Percentiles rank a stretch among this genome's conserved stretches.
These are phyloP conservation scores for Syzygium aromaticum DNA, from an alignment of 345 rosid species.

Conservation along the genomic window DNA sequence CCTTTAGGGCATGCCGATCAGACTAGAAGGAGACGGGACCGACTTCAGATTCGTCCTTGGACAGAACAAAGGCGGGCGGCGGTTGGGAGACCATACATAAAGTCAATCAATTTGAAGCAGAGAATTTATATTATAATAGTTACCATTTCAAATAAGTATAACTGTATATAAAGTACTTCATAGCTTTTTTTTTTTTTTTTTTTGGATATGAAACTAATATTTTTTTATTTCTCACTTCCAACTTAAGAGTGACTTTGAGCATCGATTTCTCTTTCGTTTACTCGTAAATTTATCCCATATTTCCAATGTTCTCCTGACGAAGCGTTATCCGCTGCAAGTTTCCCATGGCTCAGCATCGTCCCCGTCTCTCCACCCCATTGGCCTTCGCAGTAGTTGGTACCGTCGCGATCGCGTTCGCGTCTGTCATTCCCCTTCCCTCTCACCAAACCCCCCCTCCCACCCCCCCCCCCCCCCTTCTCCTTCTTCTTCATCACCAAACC, in stretches of 20 bases:
- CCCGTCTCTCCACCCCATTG: not conserved
- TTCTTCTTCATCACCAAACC: not conserved
- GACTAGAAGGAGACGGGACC: not conserved
- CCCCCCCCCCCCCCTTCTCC: not conserved
- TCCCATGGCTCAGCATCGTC: not conserved
- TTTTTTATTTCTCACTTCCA: too few relatives aligned
- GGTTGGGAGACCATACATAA: not conserved
- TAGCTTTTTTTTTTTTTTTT: too few relatives aligned
- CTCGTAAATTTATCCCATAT: too few relatives aligned
- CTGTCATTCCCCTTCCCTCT: not conserved
- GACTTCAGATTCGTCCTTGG: not conserved
- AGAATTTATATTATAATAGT: too few relatives aligned
- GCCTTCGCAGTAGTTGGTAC: not conserved
- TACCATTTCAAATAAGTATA: too few relatives aligned
- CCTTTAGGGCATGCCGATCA: too few relatives aligned
- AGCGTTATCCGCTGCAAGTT: not conserved
- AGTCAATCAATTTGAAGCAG: too few relatives aligned
- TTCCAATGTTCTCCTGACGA: too few relatives aligned
- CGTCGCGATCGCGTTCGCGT: not conserved
- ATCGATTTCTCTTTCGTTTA: too few relatives aligned
- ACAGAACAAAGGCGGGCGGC: not conserved
- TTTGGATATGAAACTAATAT: too few relatives aligned
- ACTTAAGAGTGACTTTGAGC: too few relatives aligned
- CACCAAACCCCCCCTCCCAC: not conserved
- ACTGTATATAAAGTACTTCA: too few relatives aligned